These are phyloP conservation scores for Trichoderma cornu-damae DNA, from an alignment of 2,329 filamentous ascomycete genomes.

Conservation along the genomic window DNA sequence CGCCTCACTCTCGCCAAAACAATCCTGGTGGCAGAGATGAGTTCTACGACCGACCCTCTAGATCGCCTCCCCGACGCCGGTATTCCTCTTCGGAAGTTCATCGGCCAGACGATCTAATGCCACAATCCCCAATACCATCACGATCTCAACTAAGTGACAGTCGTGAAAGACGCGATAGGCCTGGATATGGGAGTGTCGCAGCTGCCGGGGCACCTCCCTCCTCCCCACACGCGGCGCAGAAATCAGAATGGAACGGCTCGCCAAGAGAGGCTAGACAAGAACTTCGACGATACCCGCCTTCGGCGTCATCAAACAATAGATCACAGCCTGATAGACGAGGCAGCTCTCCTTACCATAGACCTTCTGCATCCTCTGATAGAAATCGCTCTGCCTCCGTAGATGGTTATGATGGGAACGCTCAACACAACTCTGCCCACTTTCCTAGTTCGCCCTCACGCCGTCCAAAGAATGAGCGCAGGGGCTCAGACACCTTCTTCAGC, in stretches of 20 bases:
- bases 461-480: conserved; percentile 6
- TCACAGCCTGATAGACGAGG: conserved; percentile 11
- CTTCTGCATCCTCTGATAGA: neutral
- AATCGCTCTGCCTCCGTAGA: conserved; percentile 5
- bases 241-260: neutral
- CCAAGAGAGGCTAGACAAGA: conserved; percentile 11
- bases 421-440: neutral
- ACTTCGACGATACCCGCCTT: conserved; percentile 9
- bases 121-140: neutral
- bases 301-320: conserved; percentile 21
- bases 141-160: neutral
- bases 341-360: conserved; percentile 12
- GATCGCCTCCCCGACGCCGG: conserved; percentile 13
- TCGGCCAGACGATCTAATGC: neutral
- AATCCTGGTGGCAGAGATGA: neutral
- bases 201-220: neutral
- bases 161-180: neutral
- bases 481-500: conserved; percentile 11
- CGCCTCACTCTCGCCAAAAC: conserved; percentile 13
- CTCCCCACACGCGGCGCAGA: neutral
- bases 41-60: neutral
- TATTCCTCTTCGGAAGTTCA: conserved; percentile 16
- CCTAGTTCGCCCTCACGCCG: neutral
- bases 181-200: neutral
- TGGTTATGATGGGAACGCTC: conserved; percentile 1